phyloP scores from a whole-genome alignment of 176 grass and related monocot genomes.

The Chrysopogon serrulatus region DNA sequence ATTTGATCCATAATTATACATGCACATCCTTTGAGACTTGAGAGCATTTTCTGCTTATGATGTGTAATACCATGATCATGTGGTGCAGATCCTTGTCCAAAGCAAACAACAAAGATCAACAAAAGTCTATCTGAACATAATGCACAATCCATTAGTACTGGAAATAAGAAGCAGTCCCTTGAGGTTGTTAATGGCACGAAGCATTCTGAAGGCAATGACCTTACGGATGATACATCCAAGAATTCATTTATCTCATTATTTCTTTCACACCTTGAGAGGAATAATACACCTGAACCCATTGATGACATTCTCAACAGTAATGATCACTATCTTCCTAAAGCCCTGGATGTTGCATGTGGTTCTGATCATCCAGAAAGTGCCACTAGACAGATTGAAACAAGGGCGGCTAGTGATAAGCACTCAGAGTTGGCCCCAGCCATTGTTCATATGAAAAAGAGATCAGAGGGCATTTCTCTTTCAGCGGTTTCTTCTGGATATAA shows the following conservation, averaged over 20 bases:
- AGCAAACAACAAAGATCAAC: conserved; percentile 41
- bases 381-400: conserved; percentile 26
- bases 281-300: conserved; percentile 39
- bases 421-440: conserved; percentile 13
- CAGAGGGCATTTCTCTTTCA: conserved; percentile 28
- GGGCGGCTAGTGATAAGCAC: conserved; percentile 10
- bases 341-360: conserved; percentile 35
- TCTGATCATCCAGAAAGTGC: conserved; percentile 33
- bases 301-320: conserved; percentile 71
- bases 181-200: conserved; percentile 24
- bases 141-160: conserved; percentile 22
- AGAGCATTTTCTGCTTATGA: conserved; percentile 16
- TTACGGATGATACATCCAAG: conserved; percentile 48
- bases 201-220: conserved; percentile 36
- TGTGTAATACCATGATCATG: conserved; percentile 23
- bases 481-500: conserved; percentile 7
- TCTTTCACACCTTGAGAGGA: conserved; percentile 97
- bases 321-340: conserved; percentile 53
- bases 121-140: conserved; percentile 31
- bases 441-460: conserved; percentile 26
- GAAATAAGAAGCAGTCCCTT: conserved; percentile 31
- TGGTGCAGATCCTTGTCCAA: conserved; percentile 51
- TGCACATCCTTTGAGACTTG: conserved; percentile 13
- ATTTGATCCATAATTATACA: conserved; percentile 10
- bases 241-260: conserved; percentile 91